Evolutionary conservation across 345 rosid species (phyloP).

Genomic region (Schrenkiella parvula): DNA sequence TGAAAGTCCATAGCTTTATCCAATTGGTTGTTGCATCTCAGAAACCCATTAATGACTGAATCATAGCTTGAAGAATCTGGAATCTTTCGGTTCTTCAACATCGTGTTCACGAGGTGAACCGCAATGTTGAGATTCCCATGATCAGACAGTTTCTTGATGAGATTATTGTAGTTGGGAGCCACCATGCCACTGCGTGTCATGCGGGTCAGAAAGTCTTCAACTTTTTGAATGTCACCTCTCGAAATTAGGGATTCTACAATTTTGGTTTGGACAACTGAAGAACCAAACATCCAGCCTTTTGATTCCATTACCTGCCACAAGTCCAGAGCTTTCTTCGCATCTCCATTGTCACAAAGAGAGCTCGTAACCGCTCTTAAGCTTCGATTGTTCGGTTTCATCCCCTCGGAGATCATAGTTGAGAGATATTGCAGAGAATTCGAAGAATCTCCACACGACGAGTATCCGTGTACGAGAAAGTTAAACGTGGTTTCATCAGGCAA

Average conservation of each 20-base stretch:
- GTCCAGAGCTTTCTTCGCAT: conserved; percentile 41
- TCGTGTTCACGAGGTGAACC: conserved; percentile 54
- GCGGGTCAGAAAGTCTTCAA: conserved; percentile 48
- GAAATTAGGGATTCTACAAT: conserved; percentile 47
- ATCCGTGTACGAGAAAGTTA: conserved; percentile 67
- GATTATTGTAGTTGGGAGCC: conserved; percentile 41
- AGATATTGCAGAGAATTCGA: conserved; percentile 42
- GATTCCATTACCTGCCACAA: conserved; percentile 56
- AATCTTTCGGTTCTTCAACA: conserved; percentile 51
- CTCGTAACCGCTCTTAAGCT: conserved; percentile 48
- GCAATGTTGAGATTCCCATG: conserved; percentile 44
- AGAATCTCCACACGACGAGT: conserved; percentile 41
- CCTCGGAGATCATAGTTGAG: conserved; percentile 56
- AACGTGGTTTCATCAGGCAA: conserved; percentile 49
- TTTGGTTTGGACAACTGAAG: conserved; percentile 43
- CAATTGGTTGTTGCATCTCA: conserved; percentile 36
- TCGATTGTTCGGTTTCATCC: conserved; percentile 49
- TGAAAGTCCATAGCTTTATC: conserved; percentile 56
- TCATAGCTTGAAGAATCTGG: conserved; percentile 59
- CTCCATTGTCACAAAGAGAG: conserved; percentile 43
- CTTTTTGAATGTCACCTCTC: conserved; percentile 43
- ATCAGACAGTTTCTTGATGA: conserved; percentile 51
- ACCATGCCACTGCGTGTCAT: conserved; percentile 34
- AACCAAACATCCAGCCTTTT: conserved; percentile 44
- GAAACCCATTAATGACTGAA: conserved; percentile 43